Base-by-base conservation (phyloP, 352 stramenopile species). In the Globisporangium paddicum region DNA sequence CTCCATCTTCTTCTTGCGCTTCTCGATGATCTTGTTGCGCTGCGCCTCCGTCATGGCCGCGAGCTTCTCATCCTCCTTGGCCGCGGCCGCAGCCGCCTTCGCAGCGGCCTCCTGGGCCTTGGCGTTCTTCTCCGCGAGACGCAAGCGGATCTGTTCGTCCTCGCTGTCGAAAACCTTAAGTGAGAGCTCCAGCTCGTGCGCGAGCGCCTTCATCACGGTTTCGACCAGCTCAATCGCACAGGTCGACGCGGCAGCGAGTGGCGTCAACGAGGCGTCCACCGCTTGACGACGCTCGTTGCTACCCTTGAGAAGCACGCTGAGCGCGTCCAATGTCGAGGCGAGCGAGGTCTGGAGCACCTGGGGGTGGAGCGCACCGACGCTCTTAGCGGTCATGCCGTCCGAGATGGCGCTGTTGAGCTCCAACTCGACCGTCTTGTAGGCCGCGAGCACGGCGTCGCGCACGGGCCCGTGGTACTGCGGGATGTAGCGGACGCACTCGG, bases 51-150 rank as follows among this genome's bases (percentile, higher is more conserved):
- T 51, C 82, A 95, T 92, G 9, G 69, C 73, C 8, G 82, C 79
- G 16, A 95, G 72, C 66, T 92, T 93, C 50, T 87, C 86, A 60
- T 94, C 82, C 53, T 94, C 85, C 53, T 94, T 94, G 11, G 82
- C 77, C 30, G 75, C 73, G 3, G 85, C 85, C 18, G 79, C 82
- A 0, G 79, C 85, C 30, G 82, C 81, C 64, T 90, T 89, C 37
- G 75, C 73, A 19, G 79, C 78, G 14, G 81, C 82, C 40, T 89
- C 75, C 52, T 89, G 72, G 2, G 81, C 79, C 52, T 84, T 82
- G 28, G 72, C 75, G 35, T 73, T 73, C 62, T 84, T 86, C 60
- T 90, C 77, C 0, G 73, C 72, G 23, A 76, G 32, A 34, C 76
- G 73, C 23, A 60, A 64, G 67, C 85, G 83, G 18, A 90, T 62